Percentiles rank a stretch among this genome's conserved stretches.
Evolutionary conservation across 345 rosid genomes (phyloP).

Genomic region (Murraya koenigii): DNA sequence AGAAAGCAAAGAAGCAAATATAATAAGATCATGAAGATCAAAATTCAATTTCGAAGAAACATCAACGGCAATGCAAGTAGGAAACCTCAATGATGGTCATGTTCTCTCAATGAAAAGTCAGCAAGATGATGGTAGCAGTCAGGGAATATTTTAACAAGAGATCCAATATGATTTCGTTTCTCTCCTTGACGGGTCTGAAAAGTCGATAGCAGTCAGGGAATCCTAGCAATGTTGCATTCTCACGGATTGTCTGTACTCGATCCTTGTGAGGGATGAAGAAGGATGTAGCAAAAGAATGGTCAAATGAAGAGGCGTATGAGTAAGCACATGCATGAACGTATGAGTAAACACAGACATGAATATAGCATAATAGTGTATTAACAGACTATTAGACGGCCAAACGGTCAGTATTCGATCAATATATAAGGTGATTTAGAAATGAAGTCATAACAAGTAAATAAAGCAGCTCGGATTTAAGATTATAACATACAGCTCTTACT

Average conservation of each 20-base stretch:
- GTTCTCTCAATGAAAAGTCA: background rate
- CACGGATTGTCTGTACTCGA: slow-evolving; percentile 43
- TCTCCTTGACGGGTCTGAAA: slow-evolving; percentile 35
- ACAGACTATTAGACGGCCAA: no score
- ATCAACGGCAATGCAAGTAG: background rate
- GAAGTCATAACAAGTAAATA: no score
- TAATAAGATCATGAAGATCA: background rate
- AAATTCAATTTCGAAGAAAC: background rate
- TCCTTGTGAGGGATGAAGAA: slow-evolving; percentile 46
- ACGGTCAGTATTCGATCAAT: no score
- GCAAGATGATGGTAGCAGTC: background rate
- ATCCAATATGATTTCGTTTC: slow-evolving; percentile 14
- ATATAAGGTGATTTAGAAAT: no score
- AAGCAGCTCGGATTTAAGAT: no score
- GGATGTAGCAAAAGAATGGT: slow-evolving; percentile 1
- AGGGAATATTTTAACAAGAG: background rate
- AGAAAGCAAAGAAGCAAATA: background rate
- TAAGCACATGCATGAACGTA: no score
- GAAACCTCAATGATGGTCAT: background rate
- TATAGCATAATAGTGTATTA: no score
- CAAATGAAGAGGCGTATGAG: background rate
- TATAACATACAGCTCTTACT: no score
- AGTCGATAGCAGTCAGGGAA: slow-evolving; percentile 47
- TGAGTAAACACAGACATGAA: no score
- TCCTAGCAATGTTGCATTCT: slow-evolving; percentile 48